phyloP scores from a whole-genome alignment of 169 alveolate species.

The Eimeria falciformis region DNA sequence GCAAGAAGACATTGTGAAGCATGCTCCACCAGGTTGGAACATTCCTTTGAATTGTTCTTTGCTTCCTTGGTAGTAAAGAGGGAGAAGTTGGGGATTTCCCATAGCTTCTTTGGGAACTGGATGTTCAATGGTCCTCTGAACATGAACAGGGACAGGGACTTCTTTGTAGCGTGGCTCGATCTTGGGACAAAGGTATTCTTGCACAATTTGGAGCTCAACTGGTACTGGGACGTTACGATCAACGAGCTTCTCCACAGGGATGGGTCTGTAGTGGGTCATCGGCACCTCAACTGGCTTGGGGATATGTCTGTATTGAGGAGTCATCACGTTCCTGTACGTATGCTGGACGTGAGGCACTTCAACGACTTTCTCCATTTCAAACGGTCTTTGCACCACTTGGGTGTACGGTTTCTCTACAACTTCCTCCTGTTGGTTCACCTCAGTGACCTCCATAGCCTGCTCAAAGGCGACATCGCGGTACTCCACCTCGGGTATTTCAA shows the following conservation, averaged over 20 bases:
- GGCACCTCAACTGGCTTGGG: slow-evolving; percentile 96
- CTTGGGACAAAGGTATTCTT: slow-evolving; percentile 92
- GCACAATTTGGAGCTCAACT: slow-evolving; percentile 93
- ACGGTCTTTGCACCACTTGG: slow-evolving; percentile 67
- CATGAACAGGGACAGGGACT: slow-evolving; percentile 94
- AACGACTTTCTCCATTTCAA: slow-evolving; percentile 88
- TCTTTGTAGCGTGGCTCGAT: slow-evolving; percentile 92
- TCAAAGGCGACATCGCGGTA: slow-evolving; percentile 85
- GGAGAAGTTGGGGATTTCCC: slow-evolving; percentile 81
- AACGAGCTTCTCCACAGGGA: slow-evolving; percentile 92
- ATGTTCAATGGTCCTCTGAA: slow-evolving; percentile 92
- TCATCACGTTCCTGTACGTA: slow-evolving; percentile 89
- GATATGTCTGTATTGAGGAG: slow-evolving; percentile 94
- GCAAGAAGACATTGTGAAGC: slow-evolving; percentile 75
- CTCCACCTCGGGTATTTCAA: slow-evolving; percentile 92
- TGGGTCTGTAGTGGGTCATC: slow-evolving; percentile 92
- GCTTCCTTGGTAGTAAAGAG: slow-evolving; percentile 79
- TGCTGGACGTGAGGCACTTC: slow-evolving; percentile 95
- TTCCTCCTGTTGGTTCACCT: slow-evolving; percentile 66
- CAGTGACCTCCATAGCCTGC: slow-evolving; percentile 72
- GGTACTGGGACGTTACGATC: slow-evolving; percentile 95
- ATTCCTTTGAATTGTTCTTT: slow-evolving; percentile 66
- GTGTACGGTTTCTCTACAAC: slow-evolving; percentile 68
- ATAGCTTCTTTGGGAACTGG: slow-evolving; percentile 91
- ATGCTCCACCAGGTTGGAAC: slow-evolving; percentile 69